Evolutionary conservation across 805 yeast genomes (phyloP), one percentile per base, ranked within the genome.

Genomic region (Candida wancherniae): DNA sequence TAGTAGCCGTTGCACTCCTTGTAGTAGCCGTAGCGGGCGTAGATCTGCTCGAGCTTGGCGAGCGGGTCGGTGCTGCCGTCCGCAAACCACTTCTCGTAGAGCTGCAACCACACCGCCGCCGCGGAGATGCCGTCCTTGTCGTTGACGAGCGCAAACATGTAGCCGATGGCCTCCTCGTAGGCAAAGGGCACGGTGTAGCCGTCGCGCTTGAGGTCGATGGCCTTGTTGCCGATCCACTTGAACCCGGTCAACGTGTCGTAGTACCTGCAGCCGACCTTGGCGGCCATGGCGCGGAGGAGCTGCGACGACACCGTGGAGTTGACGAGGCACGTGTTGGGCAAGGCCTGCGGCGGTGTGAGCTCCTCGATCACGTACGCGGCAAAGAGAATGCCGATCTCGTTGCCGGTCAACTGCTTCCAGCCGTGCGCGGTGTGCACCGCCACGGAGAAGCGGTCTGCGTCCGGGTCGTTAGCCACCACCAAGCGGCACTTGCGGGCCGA

Each of bases 91-190:
- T 47, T 36, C 26, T 65, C 60, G 37, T 75, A 75, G 56, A 87
- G 69, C 55, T 84, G 94, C 19, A 85, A 57, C 58, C 86, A 90
- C 9, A 85, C 72, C 5, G 69, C 57, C 3, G 86, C 73, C 0
- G 97, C 96, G 15, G 85, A 63, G 9, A 92, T 72, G 0, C 98
- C 98, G 52, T 90, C 98, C 57, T 90, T 90, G 54, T 90, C 98
- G 55, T 84, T 86, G 24, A 84, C 82, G 11, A 75, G 69, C 13
- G 75, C 60, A 48, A 87, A 85, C 97, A 90, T 85, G 61, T 76
- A 90, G 2, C 98, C 98, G 43, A 90, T 82, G 2, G 97, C 97
- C 53, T 90, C 98, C 57, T 90, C 98, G 53, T 72, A 90, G 0
- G 84, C 97, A 62, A 90, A 87, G 0, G 95, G 94, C 1, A 88